Evolutionary conservation across 2,329 filamentous ascomycete genomes (phyloP).

Genomic region (Neoarthrinium moseri): DNA sequence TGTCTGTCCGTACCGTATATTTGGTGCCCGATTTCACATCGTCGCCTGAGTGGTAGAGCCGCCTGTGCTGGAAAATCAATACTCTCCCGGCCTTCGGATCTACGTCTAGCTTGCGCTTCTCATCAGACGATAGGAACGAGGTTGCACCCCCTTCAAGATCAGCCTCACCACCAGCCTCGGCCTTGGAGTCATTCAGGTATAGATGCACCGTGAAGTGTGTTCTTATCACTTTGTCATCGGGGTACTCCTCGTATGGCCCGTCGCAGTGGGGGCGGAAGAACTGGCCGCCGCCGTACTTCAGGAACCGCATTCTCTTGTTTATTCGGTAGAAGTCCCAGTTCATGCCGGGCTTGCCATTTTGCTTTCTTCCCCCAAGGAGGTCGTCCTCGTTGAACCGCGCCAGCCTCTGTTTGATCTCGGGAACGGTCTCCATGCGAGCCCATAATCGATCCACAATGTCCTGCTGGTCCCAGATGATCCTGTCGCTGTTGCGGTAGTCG

Average conservation of each 20-base stretch:
- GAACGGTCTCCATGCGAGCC: constrained; percentile 49
- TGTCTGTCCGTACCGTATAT: constrained; percentile 56
- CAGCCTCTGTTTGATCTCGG: constrained; percentile 40
- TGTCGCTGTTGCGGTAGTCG: constrained; percentile 66
- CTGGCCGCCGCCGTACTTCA: constrained; percentile 70
- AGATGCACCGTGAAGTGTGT: constrained; percentile 57
- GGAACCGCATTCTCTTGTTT: constrained; percentile 74
- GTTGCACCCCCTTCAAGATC: constrained; percentile 54
- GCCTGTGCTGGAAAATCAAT: constrained; percentile 57
- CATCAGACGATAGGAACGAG: constrained; percentile 46
- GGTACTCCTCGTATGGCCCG: constrained; percentile 53
- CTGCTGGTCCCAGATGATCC: constrained; percentile 72
- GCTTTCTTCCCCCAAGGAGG: constrained; percentile 36
- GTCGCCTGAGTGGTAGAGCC: constrained; percentile 53
- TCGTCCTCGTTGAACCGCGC: constrained; percentile 29
- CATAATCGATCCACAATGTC: constrained; percentile 63
- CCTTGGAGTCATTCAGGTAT: constrained; percentile 50
- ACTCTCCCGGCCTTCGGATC: constrained; percentile 57
- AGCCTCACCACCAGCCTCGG: constrained; percentile 31
- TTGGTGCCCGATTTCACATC: constrained; percentile 50
- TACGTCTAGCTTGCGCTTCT: constrained; percentile 46
- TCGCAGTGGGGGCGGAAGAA: constrained; percentile 76
- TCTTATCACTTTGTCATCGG: constrained; percentile 41
- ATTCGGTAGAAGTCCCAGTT: constrained; percentile 48
- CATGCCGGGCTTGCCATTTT: constrained; percentile 9